Evolutionary conservation across 1,139 yeast species (phyloP).

Genomic region (Barnettozyma hawaiiensis): DNA sequence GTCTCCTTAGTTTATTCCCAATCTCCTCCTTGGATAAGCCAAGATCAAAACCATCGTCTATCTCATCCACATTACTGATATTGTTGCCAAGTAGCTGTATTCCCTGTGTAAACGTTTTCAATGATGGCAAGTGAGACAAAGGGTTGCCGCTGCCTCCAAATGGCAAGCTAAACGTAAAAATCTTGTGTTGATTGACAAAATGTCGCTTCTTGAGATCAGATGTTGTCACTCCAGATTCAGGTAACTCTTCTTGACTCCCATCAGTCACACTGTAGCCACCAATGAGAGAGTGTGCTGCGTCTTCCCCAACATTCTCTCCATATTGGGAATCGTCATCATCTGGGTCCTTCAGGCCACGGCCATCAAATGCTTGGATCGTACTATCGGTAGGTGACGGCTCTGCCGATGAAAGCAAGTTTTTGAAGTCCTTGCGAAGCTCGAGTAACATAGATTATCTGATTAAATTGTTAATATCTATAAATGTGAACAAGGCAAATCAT

Average conservation of each 20-base stretch:
- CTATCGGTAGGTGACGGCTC: neutral
- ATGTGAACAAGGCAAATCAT: neutral
- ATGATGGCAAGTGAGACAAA: conserved; percentile 22
- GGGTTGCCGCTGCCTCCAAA: conserved; percentile 36
- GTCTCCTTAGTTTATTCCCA: conserved; percentile 44
- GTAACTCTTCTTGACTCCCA: neutral
- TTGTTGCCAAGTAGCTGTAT: conserved; percentile 26
- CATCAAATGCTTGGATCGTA: neutral
- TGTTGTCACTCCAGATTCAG: conserved; percentile 10
- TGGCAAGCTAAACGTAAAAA: conserved; percentile 40
- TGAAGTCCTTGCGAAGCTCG: conserved; percentile 3
- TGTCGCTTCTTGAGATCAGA: conserved; percentile 13
- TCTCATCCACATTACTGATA: conserved; percentile 26
- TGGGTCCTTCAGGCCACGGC: neutral
- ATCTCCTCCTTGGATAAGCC: conserved; percentile 31
- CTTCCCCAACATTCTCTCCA: conserved; percentile 1
- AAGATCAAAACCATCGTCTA: conserved; percentile 25
- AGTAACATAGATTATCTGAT: neutral
- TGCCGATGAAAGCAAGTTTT: neutral
- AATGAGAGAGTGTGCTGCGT: conserved; percentile 20
- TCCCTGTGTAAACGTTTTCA: conserved; percentile 23
- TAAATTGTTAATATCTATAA: neutral
- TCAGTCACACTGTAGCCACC: conserved; percentile 25
- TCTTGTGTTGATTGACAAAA: conserved; percentile 29
- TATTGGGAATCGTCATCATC: conserved; percentile 1